A percentile compares a stretch with the other conserved stretches of the same genome.
phyloP scores from a whole-genome alignment of 768 basidiomycete species.

The Scleroderma bovista region DNA sequence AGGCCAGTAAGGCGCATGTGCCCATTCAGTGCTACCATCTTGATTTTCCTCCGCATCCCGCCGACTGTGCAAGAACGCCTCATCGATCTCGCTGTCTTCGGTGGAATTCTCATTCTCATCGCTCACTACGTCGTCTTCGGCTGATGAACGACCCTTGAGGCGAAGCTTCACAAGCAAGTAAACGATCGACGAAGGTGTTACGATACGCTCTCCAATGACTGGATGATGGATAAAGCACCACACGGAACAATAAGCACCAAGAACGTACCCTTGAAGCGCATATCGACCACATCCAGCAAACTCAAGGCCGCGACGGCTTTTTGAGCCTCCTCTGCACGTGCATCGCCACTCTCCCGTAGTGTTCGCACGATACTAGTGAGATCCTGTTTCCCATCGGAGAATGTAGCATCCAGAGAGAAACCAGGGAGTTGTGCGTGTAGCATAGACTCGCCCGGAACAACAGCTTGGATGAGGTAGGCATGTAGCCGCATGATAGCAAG shows the following conservation, averaged over 20 bases:
- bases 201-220: constrained; percentile 88
- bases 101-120: constrained; percentile 37
- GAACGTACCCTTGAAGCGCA: constrained; percentile 74
- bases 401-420: constrained; percentile 41
- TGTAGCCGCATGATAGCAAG: constrained; percentile 78
- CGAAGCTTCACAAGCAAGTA: constrained; percentile 82
- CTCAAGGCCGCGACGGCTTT: constrained; percentile 70
- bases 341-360: constrained; percentile 49
- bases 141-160: constrained; percentile 48
- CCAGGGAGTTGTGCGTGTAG: constrained; percentile 75
- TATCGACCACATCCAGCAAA: constrained; percentile 71
- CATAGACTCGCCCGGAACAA: constrained; percentile 48
- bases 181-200: constrained; percentile 86
- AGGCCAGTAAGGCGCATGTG: constrained; percentile 95
- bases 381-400: constrained; percentile 34
- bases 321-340: constrained; percentile 25
- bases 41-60: constrained; percentile 59
- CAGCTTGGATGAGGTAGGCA: constrained; percentile 78
- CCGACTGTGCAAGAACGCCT: constrained; percentile 60
- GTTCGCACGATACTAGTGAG: constrained; percentile 41
- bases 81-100: constrained; percentile 56
- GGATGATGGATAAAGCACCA: constrained; percentile 4
- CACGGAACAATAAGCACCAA: not conserved
- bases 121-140: constrained; percentile 25
- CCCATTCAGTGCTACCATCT: constrained; percentile 46